Conservation (phyloP, 176 grass and related monocot species). For the Poa pratensis region DNA sequence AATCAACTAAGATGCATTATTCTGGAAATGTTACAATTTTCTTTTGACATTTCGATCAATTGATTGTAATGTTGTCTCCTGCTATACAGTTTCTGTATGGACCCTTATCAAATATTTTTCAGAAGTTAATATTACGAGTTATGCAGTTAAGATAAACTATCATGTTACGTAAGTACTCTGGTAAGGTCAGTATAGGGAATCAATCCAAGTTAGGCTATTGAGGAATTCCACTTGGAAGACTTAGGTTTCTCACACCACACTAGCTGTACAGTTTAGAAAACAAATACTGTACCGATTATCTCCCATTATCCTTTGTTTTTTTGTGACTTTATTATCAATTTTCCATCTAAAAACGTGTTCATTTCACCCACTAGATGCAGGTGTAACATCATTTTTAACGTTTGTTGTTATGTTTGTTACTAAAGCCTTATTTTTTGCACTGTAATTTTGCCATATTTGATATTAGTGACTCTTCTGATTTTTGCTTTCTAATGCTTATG, state of each 20-base stretch:
- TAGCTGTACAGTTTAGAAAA: slow-evolving; percentile 10
- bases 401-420: slow-evolving; percentile 1
- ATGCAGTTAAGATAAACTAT: slow-evolving; percentile 5
- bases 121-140: slow-evolving; percentile 20
- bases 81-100: slow-evolving; percentile 9
- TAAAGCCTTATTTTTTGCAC: slow-evolving; percentile 12
- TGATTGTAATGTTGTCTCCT: slow-evolving; percentile 11
- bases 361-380: slow-evolving; percentile 19
- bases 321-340: background rate
- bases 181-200: background rate
- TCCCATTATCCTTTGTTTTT: slow-evolving; percentile 25
- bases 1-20: slow-evolving; percentile 18
- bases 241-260: background rate
- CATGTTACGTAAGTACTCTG: background rate
- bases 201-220: slow-evolving; percentile 13
- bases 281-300: slow-evolving; percentile 6
- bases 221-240: background rate
- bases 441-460: slow-evolving; percentile 8
- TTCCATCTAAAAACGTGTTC: slow-evolving; percentile 1
- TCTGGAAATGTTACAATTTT: slow-evolving; percentile 10
- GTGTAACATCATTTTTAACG: slow-evolving; percentile 1
- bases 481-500: slow-evolving; percentile 41
- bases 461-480: slow-evolving; percentile 15
- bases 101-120: slow-evolving; percentile 17
- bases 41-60: background rate